Evolutionary conservation across 495 filamentous ascomycete species (phyloP).

Genomic region (Chaetomium tenue): DNA sequence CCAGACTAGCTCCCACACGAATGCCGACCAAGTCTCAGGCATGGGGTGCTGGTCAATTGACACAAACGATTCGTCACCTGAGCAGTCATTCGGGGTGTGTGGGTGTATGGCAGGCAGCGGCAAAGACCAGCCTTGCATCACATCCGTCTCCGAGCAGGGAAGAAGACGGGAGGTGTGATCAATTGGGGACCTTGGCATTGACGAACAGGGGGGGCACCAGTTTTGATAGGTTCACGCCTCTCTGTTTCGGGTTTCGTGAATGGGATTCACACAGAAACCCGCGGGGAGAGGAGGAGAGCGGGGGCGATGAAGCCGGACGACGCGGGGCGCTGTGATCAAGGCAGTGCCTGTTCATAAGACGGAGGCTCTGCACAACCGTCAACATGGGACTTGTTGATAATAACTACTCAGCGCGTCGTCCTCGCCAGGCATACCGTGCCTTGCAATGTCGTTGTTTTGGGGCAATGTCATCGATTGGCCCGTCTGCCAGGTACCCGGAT

Average conservation of each 20-base stretch:
- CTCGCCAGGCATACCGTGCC: slow-evolving; percentile 6
- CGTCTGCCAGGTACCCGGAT: slow-evolving; percentile 10
- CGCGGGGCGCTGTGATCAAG: too few species aligned
- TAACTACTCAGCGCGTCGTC: not conserved
- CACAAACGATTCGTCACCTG: slow-evolving; percentile 16
- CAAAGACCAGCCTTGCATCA: not conserved
- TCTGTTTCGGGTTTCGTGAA: slow-evolving; percentile 1
- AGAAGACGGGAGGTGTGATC: slow-evolving; percentile 6
- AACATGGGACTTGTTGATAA: not conserved
- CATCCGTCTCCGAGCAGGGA: not conserved
- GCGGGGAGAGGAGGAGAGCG: not conserved
- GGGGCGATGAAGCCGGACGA: too few species aligned
- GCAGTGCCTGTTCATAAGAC: too few species aligned
- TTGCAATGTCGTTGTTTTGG: slow-evolving; percentile 1
- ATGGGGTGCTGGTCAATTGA: slow-evolving; percentile 8
- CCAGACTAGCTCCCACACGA: not conserved
- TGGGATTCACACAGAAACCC: not conserved
- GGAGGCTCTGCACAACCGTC: too few species aligned
- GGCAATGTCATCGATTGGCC: slow-evolving; percentile 2
- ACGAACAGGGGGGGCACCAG: not conserved
- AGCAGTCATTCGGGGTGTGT: slow-evolving; percentile 3
- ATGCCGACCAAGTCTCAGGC: not conserved
- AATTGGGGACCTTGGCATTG: not conserved
- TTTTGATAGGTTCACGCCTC: not conserved
- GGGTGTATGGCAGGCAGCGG: slow-evolving; percentile 1